Evolutionary conservation across 2,329 filamentous ascomycete genomes (phyloP), one percentile per base, ranked within the genome.

Genomic region (Proliferodiscus dingleyae): DNA sequence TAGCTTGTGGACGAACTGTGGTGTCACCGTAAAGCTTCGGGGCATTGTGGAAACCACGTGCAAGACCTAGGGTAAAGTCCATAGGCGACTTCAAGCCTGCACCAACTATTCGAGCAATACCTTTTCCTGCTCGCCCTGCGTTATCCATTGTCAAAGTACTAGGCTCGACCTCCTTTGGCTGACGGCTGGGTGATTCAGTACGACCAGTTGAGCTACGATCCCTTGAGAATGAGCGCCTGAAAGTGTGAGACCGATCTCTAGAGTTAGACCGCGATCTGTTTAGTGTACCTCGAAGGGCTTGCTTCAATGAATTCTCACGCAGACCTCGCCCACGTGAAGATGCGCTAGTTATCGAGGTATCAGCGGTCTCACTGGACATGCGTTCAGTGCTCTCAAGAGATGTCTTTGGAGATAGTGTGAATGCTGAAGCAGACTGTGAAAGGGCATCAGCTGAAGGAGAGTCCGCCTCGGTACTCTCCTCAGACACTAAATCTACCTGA

Each of bases 31-130:
- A 95, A 1, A 95, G 70, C 55, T 80, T 83, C 0, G 90, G 89
- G 5, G 87, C 84, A 57, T 95, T 95, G 61, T 91, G 85, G 62
- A 95, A 94, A 0, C 90, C 90, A 64, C 85, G 86, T 0, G 89
- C 85, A 29, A 95, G 68, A 1, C 86, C 86, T 33, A 95, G 68
- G 32, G 87, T 87, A 52, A 95, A 85, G 62, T 95, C 88, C 74
- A 93, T 84, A 0, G 89, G 90, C 2, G 84, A 83, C 56, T 86
- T 87, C 48, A 91, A 72, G 4, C 86, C 80, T n/a, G 85, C 82
- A 9, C 77, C 76, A 4, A 90, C 79, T 38, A 93, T 83, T n/a
- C 81, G 78, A 18, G 79, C 76, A 28, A 89, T 75, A 2, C 83
- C 81, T 54, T 80, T 83, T 1, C 80, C 77, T 6, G 85, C 81